Base-by-base conservation (phyloP, 1,139 yeast genomes). In the Debaryomyces robertsiae region DNA sequence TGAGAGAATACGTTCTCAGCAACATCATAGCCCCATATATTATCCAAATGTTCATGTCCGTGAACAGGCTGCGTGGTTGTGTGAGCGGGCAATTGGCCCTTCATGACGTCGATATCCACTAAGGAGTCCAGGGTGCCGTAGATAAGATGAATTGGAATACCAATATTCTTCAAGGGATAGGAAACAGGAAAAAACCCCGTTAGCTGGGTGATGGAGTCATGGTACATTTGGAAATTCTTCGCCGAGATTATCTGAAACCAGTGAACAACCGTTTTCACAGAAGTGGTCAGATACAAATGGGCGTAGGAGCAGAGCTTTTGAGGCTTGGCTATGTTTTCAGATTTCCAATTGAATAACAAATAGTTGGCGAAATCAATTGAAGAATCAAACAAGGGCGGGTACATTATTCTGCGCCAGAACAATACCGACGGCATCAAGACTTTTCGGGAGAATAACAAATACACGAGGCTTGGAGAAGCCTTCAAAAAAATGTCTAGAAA, bases 191-290 rank as follows among this genome's bases (percentile, higher is more conserved):
- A 55, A 31, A 61, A 47, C 18, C 81, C 78, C 27, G 73, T 61
- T 15, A 75, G 63, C 5, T 7, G 22, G 3, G 59, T 48, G 33
- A 52, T 60, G 14, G 58, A 44, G 45, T 88, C 96, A 54, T 84
- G 91, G 62, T 82, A 91, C 95, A 91, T 84, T 61, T 89, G 96
- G 60, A 91, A 90, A 39, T 80, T 78, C 32, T 80, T 81, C n/a
- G 87, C 73, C 34, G 86, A 72, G 47, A 91, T 85, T 42, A 91
- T 89, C 63, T 91, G 98, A 60, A 91, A 91, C 98, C 98, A 91
- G 63, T 91, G 98, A 27, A 90, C 97, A 36, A 89, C 93, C 17
- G 88, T 81, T 61, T 91, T 91, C 33, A 90, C 97, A 3, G 94
- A 83, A 0, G 98, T 89, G 18, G 95, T 86, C 1, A 95, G 86